A percentile compares a stretch with the other conserved stretches of the same genome.
phyloP scores from a whole-genome alignment of 768 basidiomycete genomes.

The Termitomyces sp. region DNA sequence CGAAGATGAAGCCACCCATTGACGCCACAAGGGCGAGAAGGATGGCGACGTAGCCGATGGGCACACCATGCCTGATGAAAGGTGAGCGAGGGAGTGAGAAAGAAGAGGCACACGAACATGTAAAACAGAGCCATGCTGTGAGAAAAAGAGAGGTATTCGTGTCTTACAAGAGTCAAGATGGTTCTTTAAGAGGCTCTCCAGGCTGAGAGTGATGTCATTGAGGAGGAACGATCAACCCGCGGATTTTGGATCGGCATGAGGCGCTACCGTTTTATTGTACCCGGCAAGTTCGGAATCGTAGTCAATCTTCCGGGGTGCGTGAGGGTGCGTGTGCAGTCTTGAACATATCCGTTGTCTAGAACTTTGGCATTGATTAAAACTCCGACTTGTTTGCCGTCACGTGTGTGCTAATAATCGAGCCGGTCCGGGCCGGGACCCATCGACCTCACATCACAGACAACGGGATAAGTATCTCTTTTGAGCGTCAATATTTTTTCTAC shows the following conservation, averaged over 20 bases:
- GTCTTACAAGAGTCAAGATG: neutral
- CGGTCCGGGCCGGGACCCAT: too few species aligned
- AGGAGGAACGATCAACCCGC: neutral
- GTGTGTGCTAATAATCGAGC: too few species aligned
- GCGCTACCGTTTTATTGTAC: neutral
- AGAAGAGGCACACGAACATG: conserved; percentile 7
- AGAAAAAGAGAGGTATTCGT: neutral
- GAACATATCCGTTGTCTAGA: neutral
- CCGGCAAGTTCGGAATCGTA: neutral
- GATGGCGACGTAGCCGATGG: conserved; percentile 60
- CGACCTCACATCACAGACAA: too few species aligned
- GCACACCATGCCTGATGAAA: conserved; percentile 47
- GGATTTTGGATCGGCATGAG: neutral
- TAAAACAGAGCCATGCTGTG: conserved; percentile 17
- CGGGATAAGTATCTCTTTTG: too few species aligned
- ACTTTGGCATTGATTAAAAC: neutral
- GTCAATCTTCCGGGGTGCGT: too few species aligned
- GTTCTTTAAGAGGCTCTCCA: conserved; percentile 4
- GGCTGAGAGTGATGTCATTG: conserved; percentile 6
- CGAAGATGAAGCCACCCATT: conserved; percentile 70
- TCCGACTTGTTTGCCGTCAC: neutral
- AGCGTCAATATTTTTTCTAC: conserved; percentile 8
- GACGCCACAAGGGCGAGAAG: conserved; percentile 64
- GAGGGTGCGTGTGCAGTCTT: neutral
- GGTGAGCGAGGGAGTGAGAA: neutral